phyloP scores from a whole-genome alignment of 164 flowering plant species.

The Umbellularia californica region DNA sequence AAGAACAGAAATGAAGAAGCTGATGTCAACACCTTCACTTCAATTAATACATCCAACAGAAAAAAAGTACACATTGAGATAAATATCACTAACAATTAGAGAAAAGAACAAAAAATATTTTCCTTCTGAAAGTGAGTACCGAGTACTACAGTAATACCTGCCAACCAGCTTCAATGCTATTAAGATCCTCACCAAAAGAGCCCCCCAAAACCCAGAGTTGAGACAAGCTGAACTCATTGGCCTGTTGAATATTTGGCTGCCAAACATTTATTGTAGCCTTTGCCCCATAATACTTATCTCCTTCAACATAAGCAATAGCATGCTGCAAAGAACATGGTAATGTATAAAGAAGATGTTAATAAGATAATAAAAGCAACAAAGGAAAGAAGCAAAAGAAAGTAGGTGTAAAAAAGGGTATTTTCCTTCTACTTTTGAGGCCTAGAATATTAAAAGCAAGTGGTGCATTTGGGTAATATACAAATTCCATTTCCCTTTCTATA shows the following conservation, averaged over 20 bases:
- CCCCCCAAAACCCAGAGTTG: slow-evolving; percentile 95
- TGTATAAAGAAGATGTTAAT: too few species aligned
- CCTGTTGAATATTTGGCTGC: slow-evolving; percentile 84
- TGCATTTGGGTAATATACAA: too few species aligned
- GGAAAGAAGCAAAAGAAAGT: slow-evolving; percentile 1
- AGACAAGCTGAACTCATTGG: slow-evolving; percentile 95
- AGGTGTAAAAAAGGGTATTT: neutral
- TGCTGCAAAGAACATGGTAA: slow-evolving; percentile 42
- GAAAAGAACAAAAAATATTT: neutral
- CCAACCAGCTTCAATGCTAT: slow-evolving; percentile 99
- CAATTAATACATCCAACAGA: neutral
- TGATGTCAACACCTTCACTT: slow-evolving; percentile 2
- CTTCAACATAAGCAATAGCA: slow-evolving; percentile 94
- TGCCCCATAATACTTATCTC: slow-evolving; percentile 91
- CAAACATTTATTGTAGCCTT: slow-evolving; percentile 96
- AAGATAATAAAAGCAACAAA: neutral
- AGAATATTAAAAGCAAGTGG: too few species aligned
- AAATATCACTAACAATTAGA: too few species aligned
- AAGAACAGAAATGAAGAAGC: neutral
- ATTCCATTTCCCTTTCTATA: too few species aligned
- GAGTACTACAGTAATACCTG: slow-evolving; percentile 44
- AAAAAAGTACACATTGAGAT: too few species aligned
- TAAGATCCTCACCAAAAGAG: slow-evolving; percentile 92
- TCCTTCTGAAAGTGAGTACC: neutral
- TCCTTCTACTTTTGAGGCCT: too few species aligned